phyloP scores from a whole-genome alignment of 257 asterid genomes.

The Ehretia macrophylla region DNA sequence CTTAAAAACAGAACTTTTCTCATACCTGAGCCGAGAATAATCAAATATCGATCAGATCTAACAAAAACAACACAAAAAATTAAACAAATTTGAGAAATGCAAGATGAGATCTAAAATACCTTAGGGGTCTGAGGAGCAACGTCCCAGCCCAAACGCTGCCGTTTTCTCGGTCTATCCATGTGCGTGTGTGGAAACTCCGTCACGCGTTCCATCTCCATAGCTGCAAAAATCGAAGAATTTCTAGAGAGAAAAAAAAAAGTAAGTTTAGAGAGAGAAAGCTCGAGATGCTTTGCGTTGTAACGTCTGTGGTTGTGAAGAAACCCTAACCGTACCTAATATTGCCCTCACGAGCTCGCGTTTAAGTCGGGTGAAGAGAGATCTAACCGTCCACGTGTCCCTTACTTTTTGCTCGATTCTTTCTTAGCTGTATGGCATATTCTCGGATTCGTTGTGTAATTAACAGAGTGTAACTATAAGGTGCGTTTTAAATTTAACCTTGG shows the following conservation, averaged over 20 bases:
- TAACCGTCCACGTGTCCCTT: conserved; percentile 18
- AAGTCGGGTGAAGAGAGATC: conserved; percentile 1
- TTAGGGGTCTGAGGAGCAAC: conserved; percentile 62
- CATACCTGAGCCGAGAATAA: conserved; percentile 36
- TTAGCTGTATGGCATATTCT: no score
- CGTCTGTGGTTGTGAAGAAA: conserved; percentile 18
- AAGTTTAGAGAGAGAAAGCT: conserved; percentile 15
- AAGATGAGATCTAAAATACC: conserved; percentile 48
- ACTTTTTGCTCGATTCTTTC: no score
- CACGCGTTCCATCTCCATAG: conserved; percentile 93
- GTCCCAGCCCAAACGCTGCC: conserved; percentile 93
- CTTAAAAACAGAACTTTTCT: background rate
- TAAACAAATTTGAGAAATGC: background rate
- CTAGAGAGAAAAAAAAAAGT: conserved; percentile 12
- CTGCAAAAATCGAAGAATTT: conserved; percentile 11
- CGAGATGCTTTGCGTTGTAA: background rate
- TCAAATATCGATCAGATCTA: conserved; percentile 47
- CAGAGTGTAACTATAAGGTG: no score
- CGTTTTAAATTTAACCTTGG: no score
- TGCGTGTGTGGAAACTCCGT: conserved; percentile 53
- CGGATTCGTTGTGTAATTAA: no score
- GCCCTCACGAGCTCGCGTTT: background rate
- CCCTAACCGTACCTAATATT: conserved; percentile 8
- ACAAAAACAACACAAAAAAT: background rate
- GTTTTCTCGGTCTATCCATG: conserved; percentile 79